These are phyloP conservation scores for Tuber microsphaerosporum DNA, from an alignment of 495 filamentous ascomycete species.

Conservation along the genomic window DNA sequence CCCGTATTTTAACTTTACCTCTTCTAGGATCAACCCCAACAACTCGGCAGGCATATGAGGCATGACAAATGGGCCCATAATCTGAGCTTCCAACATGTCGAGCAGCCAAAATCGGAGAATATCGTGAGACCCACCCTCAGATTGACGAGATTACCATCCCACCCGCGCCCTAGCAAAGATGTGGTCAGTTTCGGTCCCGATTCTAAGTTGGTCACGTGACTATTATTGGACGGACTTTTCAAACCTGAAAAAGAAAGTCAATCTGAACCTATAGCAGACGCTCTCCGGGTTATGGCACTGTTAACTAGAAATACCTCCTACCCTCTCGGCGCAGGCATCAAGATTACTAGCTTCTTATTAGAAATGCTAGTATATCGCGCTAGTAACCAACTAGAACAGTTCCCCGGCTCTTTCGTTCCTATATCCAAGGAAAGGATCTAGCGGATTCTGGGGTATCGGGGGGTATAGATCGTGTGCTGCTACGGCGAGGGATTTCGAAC, in stretches of 20 bases:
- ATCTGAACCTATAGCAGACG: neutral
- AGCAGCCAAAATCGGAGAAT: neutral
- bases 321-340: neutral
- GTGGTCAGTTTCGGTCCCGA: neutral
- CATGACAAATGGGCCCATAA: neutral
- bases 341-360: neutral
- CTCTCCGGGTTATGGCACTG: neutral
- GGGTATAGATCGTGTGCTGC: neutral
- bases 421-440: neutral
- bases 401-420: neutral
- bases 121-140: neutral
- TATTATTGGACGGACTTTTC: neutral
- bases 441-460: neutral
- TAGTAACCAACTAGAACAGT: neutral
- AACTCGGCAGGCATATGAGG: slow-evolving; percentile 10
- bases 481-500: neutral
- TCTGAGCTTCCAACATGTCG: neutral
- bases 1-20: slow-evolving; percentile 14
- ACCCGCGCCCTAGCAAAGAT: neutral
- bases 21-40: slow-evolving; percentile 12
- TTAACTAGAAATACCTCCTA: neutral
- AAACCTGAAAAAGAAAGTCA: neutral
- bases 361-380: neutral
- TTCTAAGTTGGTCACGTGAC: neutral
- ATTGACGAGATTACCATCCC: neutral